A percentile compares a stretch with the other conserved stretches of the same genome.
Evolutionary conservation across 148 eudicot species (phyloP).

Genomic region (Oxyria digyna): DNA sequence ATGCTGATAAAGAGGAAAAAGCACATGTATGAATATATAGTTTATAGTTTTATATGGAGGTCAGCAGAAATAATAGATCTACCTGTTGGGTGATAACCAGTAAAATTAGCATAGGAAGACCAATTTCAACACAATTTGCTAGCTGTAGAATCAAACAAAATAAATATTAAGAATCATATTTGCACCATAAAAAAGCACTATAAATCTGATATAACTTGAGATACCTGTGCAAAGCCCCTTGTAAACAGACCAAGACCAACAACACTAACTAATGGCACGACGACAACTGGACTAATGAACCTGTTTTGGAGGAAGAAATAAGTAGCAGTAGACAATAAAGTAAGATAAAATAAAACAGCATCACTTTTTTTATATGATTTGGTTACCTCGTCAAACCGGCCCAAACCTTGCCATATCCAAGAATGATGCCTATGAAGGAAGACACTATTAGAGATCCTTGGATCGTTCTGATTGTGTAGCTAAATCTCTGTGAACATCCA

Average conservation of each 20-base stretch:
- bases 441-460: constrained; percentile 90
- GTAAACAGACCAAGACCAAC: constrained; percentile 79
- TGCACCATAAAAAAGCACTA: not conserved
- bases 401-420: constrained; percentile 72
- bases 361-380: not conserved
- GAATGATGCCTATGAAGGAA: constrained; percentile 65
- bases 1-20: constrained; percentile 30
- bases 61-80: constrained; percentile 8
- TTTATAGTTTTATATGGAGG: not conserved
- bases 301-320: constrained; percentile 21
- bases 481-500: constrained; percentile 51
- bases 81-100: constrained; percentile 71
- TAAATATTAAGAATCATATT: constrained; percentile 1
- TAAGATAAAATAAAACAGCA: constrained; percentile 4
- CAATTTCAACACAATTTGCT: constrained; percentile 78
- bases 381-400: constrained; percentile 60
- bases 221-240: constrained; percentile 86
- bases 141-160: constrained; percentile 30
- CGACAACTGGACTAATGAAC: constrained; percentile 61
- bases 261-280: constrained; percentile 67
- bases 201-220: not conserved
- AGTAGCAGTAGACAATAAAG: not conserved
- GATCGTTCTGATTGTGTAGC: constrained; percentile 72
- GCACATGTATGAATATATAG: not conserved
- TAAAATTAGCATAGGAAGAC: constrained; percentile 72